Evolutionary conservation across 306 rosid genomes (phyloP), one percentile per base, ranked within the genome.

Genomic region (Lathyrus aphaca): DNA sequence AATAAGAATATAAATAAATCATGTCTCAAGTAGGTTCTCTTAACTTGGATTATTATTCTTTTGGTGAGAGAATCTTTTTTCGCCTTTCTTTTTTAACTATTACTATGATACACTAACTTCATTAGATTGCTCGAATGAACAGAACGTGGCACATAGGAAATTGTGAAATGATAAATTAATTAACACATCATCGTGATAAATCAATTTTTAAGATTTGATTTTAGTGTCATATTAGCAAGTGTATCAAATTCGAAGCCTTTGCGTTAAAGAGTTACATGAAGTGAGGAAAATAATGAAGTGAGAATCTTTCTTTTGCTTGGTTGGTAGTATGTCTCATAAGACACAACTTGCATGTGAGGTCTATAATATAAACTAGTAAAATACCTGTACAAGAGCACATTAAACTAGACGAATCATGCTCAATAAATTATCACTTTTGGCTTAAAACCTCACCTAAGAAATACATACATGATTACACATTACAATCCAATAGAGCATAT

Each of bases 271-370:
- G 63, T 18, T 40, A 30, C 43, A 23, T n/a, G 61, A 67, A 16
- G 8, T 35, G 18, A 11, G 19, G 44, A 62, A 10, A 49, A 46
- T 60, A 57, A 60, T 60, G 62, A 40, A 78, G 29, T 18, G 2
- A 55, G 72, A 76, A 76, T 83, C 80, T 83, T 73, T 64, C 77
- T 66, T 64, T 68, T 63, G 65, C 68, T 62, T 62, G 49, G 42
- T 27, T 67, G 49, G 42, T 27, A 9, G 42, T 27, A 9, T 67
- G 67, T 55, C 56, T 66, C 44, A 39, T 27, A 61, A 53, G 60
- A 39, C 46, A 68, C 66, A 66, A 51, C 66, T 49, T 63, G 60
- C 81, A 82, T 72, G 74, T 79, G 79, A 76, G 79, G 66, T 42
- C 76, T 68, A 73, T n/a, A n/a, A n/a, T n/a, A n/a, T n/a, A n/a